Evolutionary conservation across 1,284 basidiomycete genomes (phyloP), one percentile per base, ranked within the genome.

Genomic region (Ustilago lituana): DNA sequence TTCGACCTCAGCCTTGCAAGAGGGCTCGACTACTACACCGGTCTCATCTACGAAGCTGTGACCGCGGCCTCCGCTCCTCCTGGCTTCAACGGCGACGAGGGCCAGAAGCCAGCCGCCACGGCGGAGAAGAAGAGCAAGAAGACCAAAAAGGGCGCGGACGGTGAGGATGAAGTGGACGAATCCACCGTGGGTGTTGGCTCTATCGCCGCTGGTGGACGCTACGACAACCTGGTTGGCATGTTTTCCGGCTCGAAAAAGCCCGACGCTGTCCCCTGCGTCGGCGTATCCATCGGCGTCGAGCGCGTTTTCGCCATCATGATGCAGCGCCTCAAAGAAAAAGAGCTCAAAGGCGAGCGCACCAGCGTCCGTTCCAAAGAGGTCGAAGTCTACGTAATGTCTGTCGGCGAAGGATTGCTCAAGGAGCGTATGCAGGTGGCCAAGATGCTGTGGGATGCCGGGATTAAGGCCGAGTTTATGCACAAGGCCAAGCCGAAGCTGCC

Each of bases 1-100:
- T 98, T 99, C 82, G 95, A 98, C 84, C 88, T 98, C 74, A 95
- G 93, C 8, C 88, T 98, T 20, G 96, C 96, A 8, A 89, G 96
- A 31, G 95, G 95, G 22, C 87, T 98, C 32, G 96, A 98, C 83
- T 98, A 98, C 84, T 98, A 99, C 85, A 98, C 95, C 1, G 95
- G 96, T 35, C 89, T 99, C 79, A 98, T 98, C 82, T 98, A 97
- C 85, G 96, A 99, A 84, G 96, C 93, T 36, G 88, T 94, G 74
- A 92, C 93, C 22, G 92, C 92, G 76, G 92, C 89, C 1, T 97
- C 94, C 9, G 94, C 94, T 0, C 94, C 95, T 1, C 93, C 95
- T 1, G 88, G 88, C 8, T 88, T 91, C 84, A 62, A 80, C 20
- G 74, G 79, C 4, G 73, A 83, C 11, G 69, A 78, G 2, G 48